phyloP scores from a whole-genome alignment of 768 basidiomycete species.

The Dendrothele bispora region DNA sequence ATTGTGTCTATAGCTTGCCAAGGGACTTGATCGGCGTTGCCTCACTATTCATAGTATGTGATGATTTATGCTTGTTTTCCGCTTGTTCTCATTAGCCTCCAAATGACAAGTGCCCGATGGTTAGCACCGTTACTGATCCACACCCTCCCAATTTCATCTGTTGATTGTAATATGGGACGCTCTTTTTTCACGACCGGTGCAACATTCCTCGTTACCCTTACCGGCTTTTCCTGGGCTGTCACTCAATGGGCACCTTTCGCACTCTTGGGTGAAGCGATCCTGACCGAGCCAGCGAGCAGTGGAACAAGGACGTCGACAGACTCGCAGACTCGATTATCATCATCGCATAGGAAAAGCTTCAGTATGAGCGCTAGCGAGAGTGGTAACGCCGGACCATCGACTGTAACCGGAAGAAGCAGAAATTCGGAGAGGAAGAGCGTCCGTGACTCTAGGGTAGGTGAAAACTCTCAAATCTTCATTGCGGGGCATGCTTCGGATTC shows the following conservation, averaged over 20 bases:
- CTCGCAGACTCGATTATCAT: constrained; percentile 32
- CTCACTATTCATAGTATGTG: constrained; percentile 79
- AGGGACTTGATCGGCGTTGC: constrained; percentile 65
- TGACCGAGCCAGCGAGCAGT: constrained; percentile 53
- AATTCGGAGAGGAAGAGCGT: constrained; percentile 24
- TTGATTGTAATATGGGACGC: constrained; percentile 73
- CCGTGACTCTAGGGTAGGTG: constrained; percentile 21
- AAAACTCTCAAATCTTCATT: constrained; percentile 22
- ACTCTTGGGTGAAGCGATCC: constrained; percentile 83
- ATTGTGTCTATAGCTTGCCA: constrained; percentile 43
- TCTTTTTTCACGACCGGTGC: constrained; percentile 57
- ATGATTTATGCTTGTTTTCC: constrained; percentile 1
- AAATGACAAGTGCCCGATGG: too few relatives aligned
- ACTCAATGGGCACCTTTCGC: constrained; percentile 93
- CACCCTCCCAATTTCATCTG: constrained; percentile 59
- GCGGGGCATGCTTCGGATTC: constrained; percentile 31
- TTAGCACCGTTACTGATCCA: constrained; percentile 69
- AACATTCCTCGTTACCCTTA: constrained; percentile 71
- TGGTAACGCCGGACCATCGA: too few relatives aligned
- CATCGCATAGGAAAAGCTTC: neutral
- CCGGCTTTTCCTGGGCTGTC: constrained; percentile 91
- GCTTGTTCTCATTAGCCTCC: constrained; percentile 5
- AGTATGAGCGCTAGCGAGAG: too few relatives aligned
- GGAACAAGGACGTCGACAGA: constrained; percentile 44
- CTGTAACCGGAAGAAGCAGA: constrained; percentile 15